Evolutionary conservation across 2,329 filamentous ascomycete species (phyloP).

Genomic region (Corynespora cassiicola): DNA sequence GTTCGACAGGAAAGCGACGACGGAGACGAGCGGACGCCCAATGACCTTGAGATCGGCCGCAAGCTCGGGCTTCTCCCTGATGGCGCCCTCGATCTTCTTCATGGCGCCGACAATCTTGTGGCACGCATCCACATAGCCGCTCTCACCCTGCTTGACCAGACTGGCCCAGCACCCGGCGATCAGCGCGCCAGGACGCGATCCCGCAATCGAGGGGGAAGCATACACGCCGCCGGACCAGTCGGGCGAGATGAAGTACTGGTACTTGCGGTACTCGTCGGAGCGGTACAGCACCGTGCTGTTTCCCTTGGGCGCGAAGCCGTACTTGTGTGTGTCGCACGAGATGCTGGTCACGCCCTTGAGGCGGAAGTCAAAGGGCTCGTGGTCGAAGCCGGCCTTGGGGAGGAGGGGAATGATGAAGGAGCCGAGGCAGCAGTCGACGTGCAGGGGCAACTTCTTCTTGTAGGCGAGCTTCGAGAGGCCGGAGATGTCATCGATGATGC

Average conservation of each 20-base stretch:
- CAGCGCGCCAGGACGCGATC: conserved; percentile 87
- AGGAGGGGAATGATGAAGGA: conserved; percentile 95
- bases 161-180: conserved; percentile 97
- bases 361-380: conserved; percentile 89
- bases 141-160: conserved; percentile 85
- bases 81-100: conserved; percentile 78
- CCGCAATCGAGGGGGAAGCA: conserved; percentile 88
- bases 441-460: conserved; percentile 81
- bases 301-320: conserved; percentile 97
- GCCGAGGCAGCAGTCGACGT: conserved; percentile 97
- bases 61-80: conserved; percentile 73
- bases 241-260: conserved; percentile 96
- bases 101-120: conserved; percentile 85
- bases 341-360: conserved; percentile 94
- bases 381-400: conserved; percentile 89
- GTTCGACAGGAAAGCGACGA: conserved; percentile 85
- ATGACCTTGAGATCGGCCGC: conserved; percentile 77
- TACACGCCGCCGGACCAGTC: conserved; percentile 98
- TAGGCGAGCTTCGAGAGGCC: conserved; percentile 82
- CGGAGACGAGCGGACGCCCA: conserved; percentile 85
- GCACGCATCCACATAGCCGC: conserved; percentile 86
- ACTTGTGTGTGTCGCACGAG: conserved; percentile 97
- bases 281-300: conserved; percentile 95
- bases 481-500: conserved; percentile 94
- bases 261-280: conserved; percentile 75